Percentiles rank a stretch among this genome's conserved stretches.
Evolutionary conservation across 2,329 filamentous ascomycete species (phyloP).

Genomic region (Cordyceps tenuipes): DNA sequence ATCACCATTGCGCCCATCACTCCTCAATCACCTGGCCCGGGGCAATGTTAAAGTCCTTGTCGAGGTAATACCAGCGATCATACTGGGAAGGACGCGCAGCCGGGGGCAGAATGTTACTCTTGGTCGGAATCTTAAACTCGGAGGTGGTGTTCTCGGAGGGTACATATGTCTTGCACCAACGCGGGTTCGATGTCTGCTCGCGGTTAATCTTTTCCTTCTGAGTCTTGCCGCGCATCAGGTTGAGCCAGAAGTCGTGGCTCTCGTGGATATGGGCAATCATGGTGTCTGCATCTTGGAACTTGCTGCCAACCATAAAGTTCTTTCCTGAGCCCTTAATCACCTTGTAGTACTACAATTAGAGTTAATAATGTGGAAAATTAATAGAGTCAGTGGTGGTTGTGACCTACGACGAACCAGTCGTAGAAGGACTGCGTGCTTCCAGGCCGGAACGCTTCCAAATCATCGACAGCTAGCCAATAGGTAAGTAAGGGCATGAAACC

Average conservation of each 20-base stretch:
- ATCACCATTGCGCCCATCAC: not conserved
- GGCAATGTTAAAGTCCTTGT: slow-evolving; percentile 24
- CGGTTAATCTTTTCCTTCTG: slow-evolving; percentile 30
- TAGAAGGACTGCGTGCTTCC: slow-evolving; percentile 26
- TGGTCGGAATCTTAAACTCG: slow-evolving; percentile 23
- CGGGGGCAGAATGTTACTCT: slow-evolving; percentile 22
- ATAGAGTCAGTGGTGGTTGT: not conserved
- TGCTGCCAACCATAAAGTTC: slow-evolving; percentile 28
- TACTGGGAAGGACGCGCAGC: slow-evolving; percentile 25
- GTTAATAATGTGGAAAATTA: not conserved
- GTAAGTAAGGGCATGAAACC: slow-evolving; percentile 16
- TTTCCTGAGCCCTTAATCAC: slow-evolving; percentile 27
- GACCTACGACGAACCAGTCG: slow-evolving; percentile 31
- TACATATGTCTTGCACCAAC: slow-evolving; percentile 25
- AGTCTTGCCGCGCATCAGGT: slow-evolving; percentile 30
- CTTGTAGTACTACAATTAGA: slow-evolving; percentile 29
- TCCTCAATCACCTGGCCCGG: slow-evolving; percentile 10
- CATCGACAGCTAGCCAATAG: slow-evolving; percentile 21
- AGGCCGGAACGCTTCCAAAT: slow-evolving; percentile 31
- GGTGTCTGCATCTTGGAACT: slow-evolving; percentile 28
- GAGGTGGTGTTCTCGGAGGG: slow-evolving; percentile 23
- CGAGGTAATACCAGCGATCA: slow-evolving; percentile 30
- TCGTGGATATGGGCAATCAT: slow-evolving; percentile 24
- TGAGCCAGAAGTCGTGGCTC: slow-evolving; percentile 31
- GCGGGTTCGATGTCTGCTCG: slow-evolving; percentile 30